A percentile compares a stretch with the other conserved stretches of the same genome.
phyloP scores from a whole-genome alignment of 108 stramenopile genomes.

The Cyclotella baltica region DNA sequence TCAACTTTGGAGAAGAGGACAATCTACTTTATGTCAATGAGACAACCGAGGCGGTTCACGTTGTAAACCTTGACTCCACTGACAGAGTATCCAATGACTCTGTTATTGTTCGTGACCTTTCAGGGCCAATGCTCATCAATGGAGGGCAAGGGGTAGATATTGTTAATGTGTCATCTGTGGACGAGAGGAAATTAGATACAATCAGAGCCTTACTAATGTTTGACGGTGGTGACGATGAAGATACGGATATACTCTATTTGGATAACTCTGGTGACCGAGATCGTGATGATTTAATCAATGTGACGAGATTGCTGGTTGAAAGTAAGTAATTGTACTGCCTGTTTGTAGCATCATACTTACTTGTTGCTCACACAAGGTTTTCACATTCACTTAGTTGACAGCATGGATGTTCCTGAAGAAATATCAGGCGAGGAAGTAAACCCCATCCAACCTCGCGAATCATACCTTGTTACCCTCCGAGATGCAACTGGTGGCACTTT shows the following conservation, averaged over 20 bases:
- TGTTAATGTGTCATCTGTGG: slow-evolving; percentile 35
- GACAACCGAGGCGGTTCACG: slow-evolving; percentile 42
- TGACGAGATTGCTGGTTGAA: background rate
- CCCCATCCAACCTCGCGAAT: slow-evolving; percentile 8
- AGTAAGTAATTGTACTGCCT: too few relatives aligned
- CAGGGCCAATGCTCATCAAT: slow-evolving; percentile 49
- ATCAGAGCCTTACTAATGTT: slow-evolving; percentile 41
- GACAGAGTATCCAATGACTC: slow-evolving; percentile 21
- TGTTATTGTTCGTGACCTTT: slow-evolving; percentile 21
- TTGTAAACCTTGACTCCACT: slow-evolving; percentile 33
- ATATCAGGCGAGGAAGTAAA: background rate
- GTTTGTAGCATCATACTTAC: too few relatives aligned
- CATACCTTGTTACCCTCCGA: slow-evolving; percentile 1
- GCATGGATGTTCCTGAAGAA: slow-evolving; percentile 3
- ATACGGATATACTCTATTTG: slow-evolving; percentile 31
- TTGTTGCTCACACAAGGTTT: too few relatives aligned
- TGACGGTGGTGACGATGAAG: slow-evolving; percentile 39
- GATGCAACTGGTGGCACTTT: slow-evolving; percentile 9
- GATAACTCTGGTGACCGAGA: slow-evolving; percentile 18
- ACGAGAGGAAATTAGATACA: slow-evolving; percentile 27
- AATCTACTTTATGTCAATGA: slow-evolving; percentile 33
- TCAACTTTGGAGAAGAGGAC: slow-evolving; percentile 43
- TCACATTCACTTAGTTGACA: too few relatives aligned
- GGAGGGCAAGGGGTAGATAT: slow-evolving; percentile 38
- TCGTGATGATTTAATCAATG: background rate